Evolutionary conservation across 306 rosid species (phyloP), one percentile per base, ranked within the genome.

Genomic region (Mimosa pudica): DNA sequence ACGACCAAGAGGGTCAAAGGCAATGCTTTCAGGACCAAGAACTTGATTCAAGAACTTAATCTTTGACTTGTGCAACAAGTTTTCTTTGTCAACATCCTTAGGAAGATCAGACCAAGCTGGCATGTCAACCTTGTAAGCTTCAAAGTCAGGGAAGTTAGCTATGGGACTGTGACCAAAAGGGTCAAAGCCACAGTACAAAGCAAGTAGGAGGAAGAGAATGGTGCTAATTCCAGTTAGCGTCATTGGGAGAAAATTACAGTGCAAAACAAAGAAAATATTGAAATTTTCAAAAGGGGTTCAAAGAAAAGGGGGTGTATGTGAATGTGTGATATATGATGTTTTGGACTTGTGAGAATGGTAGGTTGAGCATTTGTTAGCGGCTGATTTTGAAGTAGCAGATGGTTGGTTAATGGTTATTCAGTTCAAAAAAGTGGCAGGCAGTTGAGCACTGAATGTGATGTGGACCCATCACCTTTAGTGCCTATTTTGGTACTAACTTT

Each of bases 21-120:
- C 92, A 70, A 95, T 45, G 65, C 98, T 95, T 86, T 95, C 98
- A 2, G 98, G 98, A 47, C 98, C 98, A 60, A 86, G 97, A 6
- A 95, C 82, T 67, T 92, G 84, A 81, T 92, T 91, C 70, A 83
- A 48, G 51, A 95, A 95, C 92, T 79, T 91, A 47, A 95, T 66
- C 85, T 89, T 93, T 7, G 98, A 90, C 8, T 85, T 95, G 64
- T 91, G 98, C 76, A 95, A 82, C 89, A 89, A 78, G 51, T 91
- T 95, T 2, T 91, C 68, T 9, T 16, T 14, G 81, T 95, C 98
- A 66, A 32, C 84, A 2, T 89, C 91, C 0, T 63, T 30, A 0
- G 98, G 98, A 42, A 95, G 12, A 46, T 69, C 54, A 5, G 97
- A 91, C 96, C 92, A 88, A 3, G 87, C 9, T 0, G 98, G 90